Evolutionary conservation across 2,329 filamentous ascomycete species (phyloP).

Genomic region (Phialophora macrospora): DNA sequence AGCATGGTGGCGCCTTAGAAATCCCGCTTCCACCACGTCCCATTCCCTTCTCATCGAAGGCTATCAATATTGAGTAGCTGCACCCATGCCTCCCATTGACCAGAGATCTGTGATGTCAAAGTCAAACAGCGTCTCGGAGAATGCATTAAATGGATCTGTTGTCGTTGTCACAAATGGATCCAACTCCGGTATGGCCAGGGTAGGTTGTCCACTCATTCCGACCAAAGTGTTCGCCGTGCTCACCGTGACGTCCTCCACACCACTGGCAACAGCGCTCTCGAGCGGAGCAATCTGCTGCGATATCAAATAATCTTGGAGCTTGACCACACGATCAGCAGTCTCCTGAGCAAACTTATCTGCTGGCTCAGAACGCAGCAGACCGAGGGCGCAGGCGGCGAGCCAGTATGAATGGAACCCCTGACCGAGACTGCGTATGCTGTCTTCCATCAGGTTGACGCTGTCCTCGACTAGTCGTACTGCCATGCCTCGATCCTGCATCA

Average conservation of each 20-base stretch:
- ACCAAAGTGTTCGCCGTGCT: constrained; percentile 26
- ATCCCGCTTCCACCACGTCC: neutral
- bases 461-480: constrained; percentile 37
- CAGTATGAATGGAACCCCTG: constrained; percentile 46
- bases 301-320: constrained; percentile 27
- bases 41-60: neutral
- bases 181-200: constrained; percentile 23
- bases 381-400: constrained; percentile 44
- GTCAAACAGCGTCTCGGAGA: constrained; percentile 33
- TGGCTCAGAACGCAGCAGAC: constrained; percentile 41
- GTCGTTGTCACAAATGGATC: constrained; percentile 27
- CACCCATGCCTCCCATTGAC: constrained; percentile 22
- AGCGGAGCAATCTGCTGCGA: constrained; percentile 20
- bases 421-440: constrained; percentile 43
- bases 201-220: constrained; percentile 24
- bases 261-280: neutral
- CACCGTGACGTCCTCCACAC: constrained; percentile 26
- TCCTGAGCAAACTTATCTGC: constrained; percentile 36
- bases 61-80: constrained; percentile 11
- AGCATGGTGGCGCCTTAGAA: neutral
- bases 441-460: constrained; percentile 44
- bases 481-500: constrained; percentile 23
- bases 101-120: constrained; percentile 36
- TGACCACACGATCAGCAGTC: constrained; percentile 38
- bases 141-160: constrained; percentile 28